Base-by-base conservation (phyloP, 805 yeast species). In the Candida silvicultrix region DNA sequence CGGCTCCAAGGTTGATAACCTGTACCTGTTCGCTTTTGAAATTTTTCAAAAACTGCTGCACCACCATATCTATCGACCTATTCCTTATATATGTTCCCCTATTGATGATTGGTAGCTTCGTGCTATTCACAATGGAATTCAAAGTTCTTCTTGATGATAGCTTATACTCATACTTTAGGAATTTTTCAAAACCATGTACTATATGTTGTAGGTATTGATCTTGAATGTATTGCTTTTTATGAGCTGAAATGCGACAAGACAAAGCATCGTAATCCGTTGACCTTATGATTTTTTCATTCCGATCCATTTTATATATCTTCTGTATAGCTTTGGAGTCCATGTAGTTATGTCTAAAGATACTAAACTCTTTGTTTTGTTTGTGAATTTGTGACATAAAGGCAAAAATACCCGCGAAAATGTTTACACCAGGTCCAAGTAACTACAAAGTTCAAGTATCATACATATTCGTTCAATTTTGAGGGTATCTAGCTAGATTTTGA, bases 81-180 rank as follows among this genome's bases (percentile, higher is more conserved):
- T 86, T 80, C 34, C 92, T 65, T 19, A 83, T 64, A 59, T 78
- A 84, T 0, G 89, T 82, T 0, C 90, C 90, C 41, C 85, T 64
- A 54, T 84, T 85, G 55, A 85, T 83, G 18, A 84, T 69, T 0
- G 92, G 92, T 12, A 77, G 43, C 41, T 59, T 59, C 23, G 43
- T 45, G 2, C 48, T 44, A 20, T 51, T 45, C 8, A 49, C 46
- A 10, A 59, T 51, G 4, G 42, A 32, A 14, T 49, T 53, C 38
- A 54, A 42, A 2, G 44, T 40, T 12, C 63, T 43, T 31, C 48
- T 49, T 10, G 55, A 47, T 5, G 60, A 49, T 16, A 52, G 18
- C 22, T 51, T 57, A 42, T 56, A 48, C 38, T 57, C 57, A 38
- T 38, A 58, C 32, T 48, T 56, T 9, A 58, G 25, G 20, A 53